Evolutionary conservation across 2,329 filamentous ascomycete species (phyloP).

Genomic region (Camptophora hylomeconis): DNA sequence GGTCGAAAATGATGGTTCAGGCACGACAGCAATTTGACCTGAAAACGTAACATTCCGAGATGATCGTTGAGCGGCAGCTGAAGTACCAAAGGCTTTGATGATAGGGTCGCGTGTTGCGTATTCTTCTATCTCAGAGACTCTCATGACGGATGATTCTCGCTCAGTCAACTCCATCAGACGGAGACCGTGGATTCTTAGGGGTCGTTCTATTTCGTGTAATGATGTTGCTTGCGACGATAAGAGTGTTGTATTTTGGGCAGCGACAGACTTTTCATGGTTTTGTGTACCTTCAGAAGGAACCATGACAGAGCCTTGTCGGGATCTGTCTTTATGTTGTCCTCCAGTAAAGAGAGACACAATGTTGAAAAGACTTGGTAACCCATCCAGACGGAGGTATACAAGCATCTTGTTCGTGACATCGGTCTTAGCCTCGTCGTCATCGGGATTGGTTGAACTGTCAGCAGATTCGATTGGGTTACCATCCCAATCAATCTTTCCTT

Average conservation of each 20-base stretch:
- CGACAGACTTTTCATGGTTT: conserved; percentile 6
- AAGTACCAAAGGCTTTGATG: conserved; percentile 80
- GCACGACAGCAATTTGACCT: conserved; percentile 67
- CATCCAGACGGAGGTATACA: conserved; percentile 74
- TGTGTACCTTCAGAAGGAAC: conserved; percentile 6
- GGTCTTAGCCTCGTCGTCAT: conserved; percentile 11
- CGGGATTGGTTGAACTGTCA: conserved; percentile 5
- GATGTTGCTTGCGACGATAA: conserved; percentile 14
- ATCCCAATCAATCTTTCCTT: conserved; percentile 85
- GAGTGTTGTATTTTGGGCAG: conserved; percentile 6
- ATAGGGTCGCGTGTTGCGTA: conserved; percentile 64
- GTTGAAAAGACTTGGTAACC: conserved; percentile 66
- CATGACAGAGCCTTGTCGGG: conserved; percentile 16
- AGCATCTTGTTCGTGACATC: conserved; percentile 46
- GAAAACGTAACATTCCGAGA: conserved; percentile 73
- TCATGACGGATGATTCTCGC: conserved; percentile 90
- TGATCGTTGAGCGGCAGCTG: conserved; percentile 66
- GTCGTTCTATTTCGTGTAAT: conserved; percentile 25
- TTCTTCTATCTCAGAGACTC: conserved; percentile 70
- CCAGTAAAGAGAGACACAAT: conserved; percentile 58
- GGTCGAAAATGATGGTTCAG: conserved; percentile 65
- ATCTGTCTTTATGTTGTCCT: conserved; percentile 8
- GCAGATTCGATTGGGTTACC: conserved; percentile 38
- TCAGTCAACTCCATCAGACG: conserved; percentile 79
- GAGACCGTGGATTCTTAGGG: conserved; percentile 68